A percentile compares a stretch with the other conserved stretches of the same genome.
phyloP scores from a whole-genome alignment of 2,329 filamentous ascomycete species.

The Claviceps humidiphila region DNA sequence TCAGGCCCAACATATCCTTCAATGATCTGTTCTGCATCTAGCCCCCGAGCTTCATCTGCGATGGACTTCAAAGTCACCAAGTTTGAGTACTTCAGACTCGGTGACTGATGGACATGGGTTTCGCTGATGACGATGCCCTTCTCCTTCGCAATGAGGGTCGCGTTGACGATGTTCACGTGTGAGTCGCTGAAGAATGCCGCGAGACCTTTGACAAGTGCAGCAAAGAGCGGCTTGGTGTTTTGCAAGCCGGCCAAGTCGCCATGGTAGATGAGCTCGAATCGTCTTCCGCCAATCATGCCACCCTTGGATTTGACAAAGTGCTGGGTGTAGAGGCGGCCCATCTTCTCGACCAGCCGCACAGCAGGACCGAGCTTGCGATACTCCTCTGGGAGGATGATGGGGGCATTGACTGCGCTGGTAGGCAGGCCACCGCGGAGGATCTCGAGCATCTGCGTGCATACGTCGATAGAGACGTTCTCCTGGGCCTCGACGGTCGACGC shows the following conservation, averaged over 20 bases:
- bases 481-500: constrained; percentile 73
- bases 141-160: constrained; percentile 59
- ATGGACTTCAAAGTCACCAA: constrained; percentile 55
- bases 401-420: constrained; percentile 66
- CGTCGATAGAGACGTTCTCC: constrained; percentile 72
- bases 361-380: constrained; percentile 67
- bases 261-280: constrained; percentile 66
- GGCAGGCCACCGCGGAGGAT: constrained; percentile 62
- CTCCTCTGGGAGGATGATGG: constrained; percentile 68
- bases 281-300: constrained; percentile 44
- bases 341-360: constrained; percentile 62
- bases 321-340: constrained; percentile 68
- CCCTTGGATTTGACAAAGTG: constrained; percentile 42
- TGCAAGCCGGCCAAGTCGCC: constrained; percentile 57
- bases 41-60: constrained; percentile 14
- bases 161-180: constrained; percentile 74
- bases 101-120: constrained; percentile 48
- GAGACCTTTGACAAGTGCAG: constrained; percentile 66
- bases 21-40: constrained; percentile 31
- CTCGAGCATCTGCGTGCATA: constrained; percentile 65
- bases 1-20: constrained; percentile 52
- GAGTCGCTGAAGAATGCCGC: constrained; percentile 54
- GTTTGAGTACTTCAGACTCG: constrained; percentile 52
- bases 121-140: constrained; percentile 69
- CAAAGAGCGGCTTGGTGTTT: constrained; percentile 68